phyloP scores from a whole-genome alignment of 2,329 filamentous ascomycete species.

The Pochonia chlamydosporia region DNA sequence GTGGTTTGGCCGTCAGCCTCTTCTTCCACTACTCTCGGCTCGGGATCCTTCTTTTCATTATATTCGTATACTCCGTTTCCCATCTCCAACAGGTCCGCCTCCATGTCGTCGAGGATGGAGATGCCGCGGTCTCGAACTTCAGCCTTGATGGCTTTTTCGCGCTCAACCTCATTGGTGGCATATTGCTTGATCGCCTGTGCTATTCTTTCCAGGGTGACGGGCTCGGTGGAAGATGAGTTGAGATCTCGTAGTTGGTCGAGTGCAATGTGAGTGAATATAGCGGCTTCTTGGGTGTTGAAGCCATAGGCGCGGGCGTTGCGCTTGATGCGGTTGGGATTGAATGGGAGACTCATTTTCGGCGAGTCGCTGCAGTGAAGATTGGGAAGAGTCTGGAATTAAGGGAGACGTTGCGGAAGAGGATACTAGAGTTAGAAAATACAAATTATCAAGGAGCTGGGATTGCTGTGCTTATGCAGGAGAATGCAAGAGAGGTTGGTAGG shows the following conservation, averaged over 20 bases:
- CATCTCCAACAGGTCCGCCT: slow-evolving; percentile 4
- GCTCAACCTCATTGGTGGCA: slow-evolving; percentile 13
- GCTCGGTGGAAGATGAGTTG: slow-evolving; percentile 5
- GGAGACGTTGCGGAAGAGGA: not conserved
- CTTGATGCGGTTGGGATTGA: slow-evolving; percentile 13
- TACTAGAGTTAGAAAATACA: too few species aligned
- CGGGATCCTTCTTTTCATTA: slow-evolving; percentile 2
- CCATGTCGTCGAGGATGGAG: slow-evolving; percentile 11
- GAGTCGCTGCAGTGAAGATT: too few species aligned
- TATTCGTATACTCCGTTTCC: not conserved
- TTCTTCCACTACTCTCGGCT: slow-evolving; percentile 9
- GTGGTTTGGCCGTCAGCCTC: slow-evolving; percentile 9
- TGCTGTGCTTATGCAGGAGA: too few species aligned
- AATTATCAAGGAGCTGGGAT: too few species aligned
- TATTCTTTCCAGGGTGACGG: slow-evolving; percentile 13
- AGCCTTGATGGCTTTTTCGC: slow-evolving; percentile 2
- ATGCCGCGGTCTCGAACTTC: slow-evolving; percentile 7
- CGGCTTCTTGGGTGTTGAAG: slow-evolving; percentile 14
- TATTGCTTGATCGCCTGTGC: slow-evolving; percentile 16
- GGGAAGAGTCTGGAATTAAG: not conserved
- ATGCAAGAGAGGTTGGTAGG: not conserved
- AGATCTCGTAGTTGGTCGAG: slow-evolving; percentile 15
- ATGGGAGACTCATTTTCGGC: slow-evolving; percentile 13
- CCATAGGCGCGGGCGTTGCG: slow-evolving; percentile 14
- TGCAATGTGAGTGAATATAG: slow-evolving; percentile 16